These are phyloP conservation scores for Delitschia confertaspora DNA, from an alignment of 495 filamentous ascomycete species.

Conservation along the genomic window DNA sequence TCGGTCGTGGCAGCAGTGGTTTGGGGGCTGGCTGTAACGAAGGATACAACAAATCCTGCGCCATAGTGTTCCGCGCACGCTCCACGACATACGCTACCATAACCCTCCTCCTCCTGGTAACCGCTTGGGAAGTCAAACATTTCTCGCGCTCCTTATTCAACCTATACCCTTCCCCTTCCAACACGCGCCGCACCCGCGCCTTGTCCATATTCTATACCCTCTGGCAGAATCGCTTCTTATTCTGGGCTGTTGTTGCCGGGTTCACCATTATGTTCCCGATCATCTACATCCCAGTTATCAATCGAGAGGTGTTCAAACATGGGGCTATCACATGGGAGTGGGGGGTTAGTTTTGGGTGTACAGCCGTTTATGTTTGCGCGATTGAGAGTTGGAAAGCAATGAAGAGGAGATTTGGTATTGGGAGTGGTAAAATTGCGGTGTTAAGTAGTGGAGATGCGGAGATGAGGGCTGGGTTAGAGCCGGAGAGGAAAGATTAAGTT, in stretches of 20 bases:
- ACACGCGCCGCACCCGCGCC: not conserved
- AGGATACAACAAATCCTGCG: slow-evolving; percentile 45
- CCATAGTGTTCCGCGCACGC: slow-evolving; percentile 60
- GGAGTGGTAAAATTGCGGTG: slow-evolving; percentile 19
- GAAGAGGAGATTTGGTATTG: slow-evolving; percentile 27
- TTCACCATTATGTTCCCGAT: slow-evolving; percentile 30
- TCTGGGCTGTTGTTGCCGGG: slow-evolving; percentile 29
- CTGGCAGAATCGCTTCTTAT: slow-evolving; percentile 32
- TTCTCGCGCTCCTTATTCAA: slow-evolving; percentile 62
- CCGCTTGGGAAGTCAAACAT: slow-evolving; percentile 68
- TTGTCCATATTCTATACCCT: slow-evolving; percentile 22
- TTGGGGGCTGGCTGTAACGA: slow-evolving; percentile 60
- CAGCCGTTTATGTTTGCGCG: slow-evolving; percentile 24
- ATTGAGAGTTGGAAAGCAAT: slow-evolving; percentile 33
- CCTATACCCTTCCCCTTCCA: slow-evolving; percentile 41
- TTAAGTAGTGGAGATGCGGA: slow-evolving; percentile 21
- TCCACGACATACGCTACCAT: slow-evolving; percentile 66
- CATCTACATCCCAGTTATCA: slow-evolving; percentile 32
- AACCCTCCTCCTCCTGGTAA: slow-evolving; percentile 60
- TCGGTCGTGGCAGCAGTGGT: slow-evolving; percentile 48
- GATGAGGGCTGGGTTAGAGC: slow-evolving; percentile 18
- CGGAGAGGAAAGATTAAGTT: not conserved
- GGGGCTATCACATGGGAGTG: slow-evolving; percentile 30
- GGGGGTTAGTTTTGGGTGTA: slow-evolving; percentile 26
- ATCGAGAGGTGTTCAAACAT: slow-evolving; percentile 30